Evolutionary conservation across 1,284 basidiomycete genomes (phyloP).

Genomic region (Trametes polyzona): DNA sequence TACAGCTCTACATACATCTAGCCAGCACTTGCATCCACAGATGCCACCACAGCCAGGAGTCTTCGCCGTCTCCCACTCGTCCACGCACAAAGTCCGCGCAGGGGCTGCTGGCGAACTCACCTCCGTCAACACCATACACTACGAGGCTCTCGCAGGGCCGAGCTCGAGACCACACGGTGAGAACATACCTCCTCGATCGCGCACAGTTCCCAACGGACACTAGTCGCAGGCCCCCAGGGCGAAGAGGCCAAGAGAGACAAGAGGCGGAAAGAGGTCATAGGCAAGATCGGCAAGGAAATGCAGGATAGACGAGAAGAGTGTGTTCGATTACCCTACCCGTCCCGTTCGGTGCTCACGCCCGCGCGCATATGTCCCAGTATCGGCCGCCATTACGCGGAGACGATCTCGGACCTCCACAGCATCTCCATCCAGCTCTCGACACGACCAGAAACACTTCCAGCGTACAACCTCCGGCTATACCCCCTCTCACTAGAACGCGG

Average conservation of each 20-base stretch:
- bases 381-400: constrained; percentile 55
- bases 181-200: constrained; percentile 5
- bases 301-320: constrained; percentile 75
- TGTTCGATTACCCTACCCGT: constrained; percentile 32
- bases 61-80: constrained; percentile 51
- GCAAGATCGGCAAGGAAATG: constrained; percentile 71
- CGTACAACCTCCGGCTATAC: constrained; percentile 71
- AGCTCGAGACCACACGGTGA: constrained; percentile 45
- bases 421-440: constrained; percentile 63
- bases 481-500: constrained; percentile 76
- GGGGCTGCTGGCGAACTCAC: constrained; percentile 25
- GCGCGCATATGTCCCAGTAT: constrained; percentile 42
- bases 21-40: background rate
- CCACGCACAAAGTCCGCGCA: constrained; percentile 45
- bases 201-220: constrained; percentile 4
- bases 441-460: constrained; percentile 61
- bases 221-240: constrained; percentile 19
- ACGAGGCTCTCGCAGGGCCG: constrained; percentile 43
- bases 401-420: constrained; percentile 56
- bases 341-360: background rate
- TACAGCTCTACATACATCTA: background rate
- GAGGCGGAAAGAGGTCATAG: constrained; percentile 67
- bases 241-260: constrained; percentile 59
- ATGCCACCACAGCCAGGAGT: constrained; percentile 61
- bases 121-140: constrained; percentile 31